Evolutionary conservation across 2,329 filamentous ascomycete genomes (phyloP).

Genomic region (Magnaporthales sp.): DNA sequence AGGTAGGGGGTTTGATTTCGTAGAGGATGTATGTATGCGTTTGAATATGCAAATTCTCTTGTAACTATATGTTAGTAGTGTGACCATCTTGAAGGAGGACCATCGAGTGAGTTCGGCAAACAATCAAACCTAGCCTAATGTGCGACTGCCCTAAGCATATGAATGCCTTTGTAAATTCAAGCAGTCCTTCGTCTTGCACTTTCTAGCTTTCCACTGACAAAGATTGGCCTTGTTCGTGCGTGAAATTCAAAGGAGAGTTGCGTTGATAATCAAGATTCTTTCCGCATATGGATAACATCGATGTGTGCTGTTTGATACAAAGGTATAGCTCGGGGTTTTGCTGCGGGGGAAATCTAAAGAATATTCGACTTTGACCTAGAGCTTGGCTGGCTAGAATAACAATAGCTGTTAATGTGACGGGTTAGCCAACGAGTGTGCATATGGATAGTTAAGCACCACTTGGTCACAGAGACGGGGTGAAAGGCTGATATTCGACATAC

Average conservation of each 20-base stretch:
- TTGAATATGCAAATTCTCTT: background rate
- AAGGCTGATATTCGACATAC: background rate
- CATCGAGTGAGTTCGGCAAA: background rate
- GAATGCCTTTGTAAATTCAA: background rate
- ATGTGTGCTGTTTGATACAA: background rate
- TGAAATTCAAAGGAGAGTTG: background rate
- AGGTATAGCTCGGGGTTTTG: background rate
- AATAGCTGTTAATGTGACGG: background rate
- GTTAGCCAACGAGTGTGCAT: background rate
- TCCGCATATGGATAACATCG: background rate
- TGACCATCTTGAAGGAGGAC: background rate
- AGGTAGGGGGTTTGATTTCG: background rate
- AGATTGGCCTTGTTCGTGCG: background rate
- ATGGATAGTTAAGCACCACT: background rate
- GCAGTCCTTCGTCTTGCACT: fast-evolving
- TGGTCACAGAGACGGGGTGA: background rate
- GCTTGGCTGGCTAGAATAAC: background rate
- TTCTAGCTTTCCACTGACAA: background rate
- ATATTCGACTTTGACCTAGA: background rate
- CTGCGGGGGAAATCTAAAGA: background rate
- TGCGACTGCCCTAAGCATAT: no score
- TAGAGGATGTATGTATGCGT: background rate
- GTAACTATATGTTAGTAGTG: background rate
- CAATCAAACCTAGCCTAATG: background rate
- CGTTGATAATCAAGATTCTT: background rate